These are phyloP conservation scores for Fusarium pininemorale DNA, from an alignment of 2,329 filamentous ascomycete species.

Conservation along the genomic window DNA sequence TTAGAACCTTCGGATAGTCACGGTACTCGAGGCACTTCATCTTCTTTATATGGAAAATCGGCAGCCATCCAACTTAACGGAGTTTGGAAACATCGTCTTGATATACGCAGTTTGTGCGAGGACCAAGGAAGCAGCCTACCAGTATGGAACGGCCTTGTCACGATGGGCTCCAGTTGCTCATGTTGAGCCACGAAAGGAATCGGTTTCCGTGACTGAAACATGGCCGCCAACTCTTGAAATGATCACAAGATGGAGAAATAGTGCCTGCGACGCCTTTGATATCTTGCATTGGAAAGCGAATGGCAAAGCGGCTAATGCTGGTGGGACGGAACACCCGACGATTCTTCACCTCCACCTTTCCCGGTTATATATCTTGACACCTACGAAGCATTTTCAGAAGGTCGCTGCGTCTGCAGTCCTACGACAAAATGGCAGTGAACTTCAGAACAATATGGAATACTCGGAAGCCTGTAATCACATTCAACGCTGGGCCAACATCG, in stretches of 20 bases:
- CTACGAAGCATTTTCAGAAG: slow-evolving; percentile 20
- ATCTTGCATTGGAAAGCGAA: slow-evolving; percentile 35
- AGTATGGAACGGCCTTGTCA: slow-evolving; percentile 13
- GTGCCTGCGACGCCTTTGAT: slow-evolving; percentile 30
- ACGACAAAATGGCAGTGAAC: too few relatives aligned
- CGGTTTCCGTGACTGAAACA: not conserved
- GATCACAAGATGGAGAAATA: slow-evolving; percentile 33
- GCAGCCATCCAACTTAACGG: slow-evolving; percentile 18
- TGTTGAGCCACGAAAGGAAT: slow-evolving; percentile 9
- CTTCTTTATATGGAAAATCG: slow-evolving; percentile 32
- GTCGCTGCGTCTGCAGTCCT: not conserved
- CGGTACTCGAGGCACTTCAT: slow-evolving; percentile 22
- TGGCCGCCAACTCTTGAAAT: slow-evolving; percentile 26
- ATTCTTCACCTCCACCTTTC: slow-evolving; percentile 34
- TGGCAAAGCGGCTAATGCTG: slow-evolving; percentile 21
- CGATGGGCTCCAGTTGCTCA: slow-evolving; percentile 27
- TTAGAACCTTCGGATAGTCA: not conserved
- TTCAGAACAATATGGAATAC: not conserved
- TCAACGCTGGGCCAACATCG: slow-evolving; percentile 25
- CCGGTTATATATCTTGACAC: slow-evolving; percentile 22
- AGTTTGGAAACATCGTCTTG: slow-evolving; percentile 23
- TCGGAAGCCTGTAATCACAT: slow-evolving; percentile 15
- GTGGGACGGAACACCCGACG: slow-evolving; percentile 31
- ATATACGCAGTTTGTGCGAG: slow-evolving; percentile 21
- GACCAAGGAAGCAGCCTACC: slow-evolving; percentile 20